A percentile compares a stretch with the other conserved stretches of the same genome.
These are phyloP conservation scores for Harringtonia lauricola DNA, from an alignment of 2,329 filamentous ascomycete species.

Conservation along the genomic window DNA sequence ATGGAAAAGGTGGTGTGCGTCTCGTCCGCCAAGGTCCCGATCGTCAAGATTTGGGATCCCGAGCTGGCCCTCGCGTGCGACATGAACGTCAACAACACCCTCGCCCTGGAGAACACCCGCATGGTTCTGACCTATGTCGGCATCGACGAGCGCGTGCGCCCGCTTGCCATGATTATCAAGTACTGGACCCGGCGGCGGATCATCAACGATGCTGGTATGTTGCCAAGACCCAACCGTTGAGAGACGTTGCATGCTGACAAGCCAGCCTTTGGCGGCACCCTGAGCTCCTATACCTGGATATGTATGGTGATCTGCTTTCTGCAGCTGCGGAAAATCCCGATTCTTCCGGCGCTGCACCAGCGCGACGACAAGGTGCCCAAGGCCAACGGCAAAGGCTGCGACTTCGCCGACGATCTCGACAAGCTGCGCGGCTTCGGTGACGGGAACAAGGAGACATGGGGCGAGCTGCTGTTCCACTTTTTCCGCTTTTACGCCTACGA, in stretches of 20 bases:
- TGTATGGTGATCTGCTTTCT: slow-evolving; percentile 96
- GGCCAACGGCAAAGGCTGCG: slow-evolving; percentile 55
- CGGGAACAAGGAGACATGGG: slow-evolving; percentile 71
- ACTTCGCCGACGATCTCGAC: slow-evolving; percentile 79
- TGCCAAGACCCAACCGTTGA: neutral
- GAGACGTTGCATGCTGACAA: too few species aligned
- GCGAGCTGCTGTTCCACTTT: slow-evolving; percentile 86
- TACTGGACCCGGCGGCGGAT: slow-evolving; percentile 91
- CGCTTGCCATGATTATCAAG: slow-evolving; percentile 93
- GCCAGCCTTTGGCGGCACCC: slow-evolving; percentile 76
- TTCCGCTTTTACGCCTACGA: slow-evolving; percentile 93
- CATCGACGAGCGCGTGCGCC: slow-evolving; percentile 80
- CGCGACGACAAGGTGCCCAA: slow-evolving; percentile 49
- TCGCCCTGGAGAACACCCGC: slow-evolving; percentile 89
- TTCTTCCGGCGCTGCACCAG: slow-evolving; percentile 79
- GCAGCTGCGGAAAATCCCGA: slow-evolving; percentile 72
- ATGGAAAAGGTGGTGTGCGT: slow-evolving; percentile 97
- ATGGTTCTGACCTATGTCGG: slow-evolving; percentile 98
- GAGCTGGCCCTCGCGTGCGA: slow-evolving; percentile 83
- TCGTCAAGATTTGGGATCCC: slow-evolving; percentile 98
- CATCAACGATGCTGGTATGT: slow-evolving; percentile 82
- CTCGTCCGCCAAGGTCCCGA: slow-evolving; percentile 88
- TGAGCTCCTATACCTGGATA: slow-evolving; percentile 99
- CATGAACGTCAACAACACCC: slow-evolving; percentile 97
- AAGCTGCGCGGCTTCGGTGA: slow-evolving; percentile 63